Evolutionary conservation across 2,329 filamentous ascomycete genomes (phyloP), one percentile per base, ranked within the genome.

Genomic region (Arthrobotrys megalospora): DNA sequence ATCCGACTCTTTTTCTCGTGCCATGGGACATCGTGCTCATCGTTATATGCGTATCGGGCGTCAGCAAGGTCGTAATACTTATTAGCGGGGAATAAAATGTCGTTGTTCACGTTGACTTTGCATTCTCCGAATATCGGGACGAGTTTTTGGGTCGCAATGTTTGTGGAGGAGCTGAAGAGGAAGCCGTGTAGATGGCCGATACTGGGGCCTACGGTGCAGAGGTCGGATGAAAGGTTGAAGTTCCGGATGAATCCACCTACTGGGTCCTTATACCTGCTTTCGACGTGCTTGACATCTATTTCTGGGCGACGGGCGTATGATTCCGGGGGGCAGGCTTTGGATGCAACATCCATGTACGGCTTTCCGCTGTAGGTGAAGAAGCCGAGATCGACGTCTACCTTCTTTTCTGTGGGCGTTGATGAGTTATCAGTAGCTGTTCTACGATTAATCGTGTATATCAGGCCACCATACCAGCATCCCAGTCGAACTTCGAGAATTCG

Each of bases 41-140:
- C 82, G 65, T 88, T 87, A 66, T 90, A 90, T 0, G 86, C 87
- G 83, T 91, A 91, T 53, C 88, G 87, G 6, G 86, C 85, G 81
- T 91, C 88, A 0, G 10, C 24, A 7, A 87, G 84, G 16, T 86
- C 86, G 79, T 90, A 88, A 81, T 92, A 92, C 87, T 91, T 91
- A 62, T 90, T 89, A 0, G 90, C 89, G 0, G 90, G 90, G 14
- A 92, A 87, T 12, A 92, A 85, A 77, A 92, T 71, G 80, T 92
- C 90, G 82, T 90, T 92, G 85, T 92, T 92, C 79, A 91, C 88
- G 16, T 87, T 87, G 43, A 91, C 85, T 82, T 92, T 92, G 84
- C 90, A 91, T 76, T 90, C 90, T 50, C 90, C 88, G 80, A 92
- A 92, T 82, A 92, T 86, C 19, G 90, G 90, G 52, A 91, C 87